Conservation (phyloP, 2,329 filamentous ascomycete genomes). For the Trichoderma sp. region DNA sequence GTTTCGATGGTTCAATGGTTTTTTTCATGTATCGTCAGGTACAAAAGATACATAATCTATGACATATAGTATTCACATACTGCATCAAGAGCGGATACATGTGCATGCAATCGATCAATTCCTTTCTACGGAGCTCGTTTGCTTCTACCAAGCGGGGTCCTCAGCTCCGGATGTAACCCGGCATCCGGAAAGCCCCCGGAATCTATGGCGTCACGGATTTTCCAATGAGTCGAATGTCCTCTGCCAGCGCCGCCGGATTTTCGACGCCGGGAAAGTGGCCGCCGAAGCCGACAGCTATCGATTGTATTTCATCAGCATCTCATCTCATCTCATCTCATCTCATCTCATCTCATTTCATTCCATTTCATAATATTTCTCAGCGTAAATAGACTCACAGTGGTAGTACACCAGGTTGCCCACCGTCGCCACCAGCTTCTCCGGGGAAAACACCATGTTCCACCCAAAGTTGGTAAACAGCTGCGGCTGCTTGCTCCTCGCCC, state of each 20-base stretch:
- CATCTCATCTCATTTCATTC: not conserved
- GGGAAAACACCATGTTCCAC: conserved; percentile 24
- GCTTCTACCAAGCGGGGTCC: not conserved
- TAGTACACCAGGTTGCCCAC: conserved; percentile 25
- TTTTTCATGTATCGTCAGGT: too few species aligned
- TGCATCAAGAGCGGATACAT: too few species aligned
- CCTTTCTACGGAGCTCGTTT: not conserved
- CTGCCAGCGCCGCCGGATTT: not conserved
- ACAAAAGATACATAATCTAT: too few species aligned
- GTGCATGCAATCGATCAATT: too few species aligned
- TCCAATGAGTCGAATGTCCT: not conserved
- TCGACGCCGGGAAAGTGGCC: not conserved
- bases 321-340: not conserved
- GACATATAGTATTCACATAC: too few species aligned
- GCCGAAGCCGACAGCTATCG: not conserved
- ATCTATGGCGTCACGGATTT: not conserved
- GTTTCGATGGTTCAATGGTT: too few species aligned
- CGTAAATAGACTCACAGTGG: conserved; percentile 5
- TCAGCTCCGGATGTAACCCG: not conserved
- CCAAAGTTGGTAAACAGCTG: conserved; percentile 23
- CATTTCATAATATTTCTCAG: too few species aligned
- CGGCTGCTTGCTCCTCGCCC: conserved; percentile 20
- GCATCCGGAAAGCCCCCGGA: not conserved
- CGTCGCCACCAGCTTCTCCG: conserved; percentile 15
- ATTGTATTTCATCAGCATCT: not conserved